Base-by-base conservation (phyloP, 2,329 filamentous ascomycete genomes). In the Sarocladiaceae sp. region DNA sequence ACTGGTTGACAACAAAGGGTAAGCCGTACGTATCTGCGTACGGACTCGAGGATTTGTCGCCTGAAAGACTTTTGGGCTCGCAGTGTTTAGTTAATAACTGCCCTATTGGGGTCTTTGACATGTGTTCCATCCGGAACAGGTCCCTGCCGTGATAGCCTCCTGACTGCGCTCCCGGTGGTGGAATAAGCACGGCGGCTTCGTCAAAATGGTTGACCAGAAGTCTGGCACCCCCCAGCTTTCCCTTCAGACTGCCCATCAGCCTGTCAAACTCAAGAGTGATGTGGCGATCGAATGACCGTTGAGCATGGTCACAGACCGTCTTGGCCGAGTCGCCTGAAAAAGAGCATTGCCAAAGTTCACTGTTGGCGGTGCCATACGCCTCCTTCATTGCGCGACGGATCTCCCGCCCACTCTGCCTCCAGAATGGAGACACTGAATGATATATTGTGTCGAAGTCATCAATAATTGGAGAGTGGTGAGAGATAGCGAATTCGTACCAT, bases 151-250 rank as follows among this genome's bases (percentile, higher is more conserved):
- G 11, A 11, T 15, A 46, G 10, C 37, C 31, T 19, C 9, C 4
- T 9, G 23, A 16, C 6, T 10, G 0, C 7, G 31, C 7, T 10
- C n/a, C 9, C 16, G 31, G 7, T 6, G 51, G 48, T 1, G 58
- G 59, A 6, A 64, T 32, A n/a, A 73, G 10, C 3, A 72, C 63
- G 3, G 62, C 55, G 2, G 72, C 69, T 48, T 76, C 70, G 43
- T 76, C 70, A 4, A 74, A 55, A 29, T 67, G 62, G 35, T 74
- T 76, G 13, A 73, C 55, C 0, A 73, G 58, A 21, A 76, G 65
- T 6, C 55, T 57, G 10, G 70, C 45, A 23, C 72, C 55, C 0
- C 68, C 65, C 3, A 70, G 37, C 2, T 46, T 33, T 0, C 51
- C 55, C 0, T 35, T 44, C 0, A 62, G 33, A 3, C 51, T 53